Evolutionary conservation across 1,139 yeast species (phyloP).

Genomic region (Arxiozyma telluris): DNA sequence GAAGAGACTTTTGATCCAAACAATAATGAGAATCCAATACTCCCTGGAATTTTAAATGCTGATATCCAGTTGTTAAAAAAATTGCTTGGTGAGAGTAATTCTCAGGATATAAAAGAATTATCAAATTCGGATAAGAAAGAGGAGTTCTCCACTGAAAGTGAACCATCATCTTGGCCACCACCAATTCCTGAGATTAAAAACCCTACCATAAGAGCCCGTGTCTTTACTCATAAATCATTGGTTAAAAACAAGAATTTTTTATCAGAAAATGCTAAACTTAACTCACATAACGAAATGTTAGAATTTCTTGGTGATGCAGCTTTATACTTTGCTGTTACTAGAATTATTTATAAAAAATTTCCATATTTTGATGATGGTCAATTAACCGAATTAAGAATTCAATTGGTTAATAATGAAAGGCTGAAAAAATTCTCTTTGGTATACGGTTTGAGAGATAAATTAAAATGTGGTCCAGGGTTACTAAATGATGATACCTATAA

Average conservation of each 20-base stretch:
- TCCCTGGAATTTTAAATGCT: conserved; percentile 13
- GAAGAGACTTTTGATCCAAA: conserved; percentile 27
- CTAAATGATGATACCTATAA: conserved; percentile 5
- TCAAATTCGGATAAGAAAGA: conserved; percentile 4
- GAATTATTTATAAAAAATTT: conserved; percentile 54
- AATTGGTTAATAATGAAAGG: conserved; percentile 64
- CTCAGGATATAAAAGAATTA: conserved; percentile 5
- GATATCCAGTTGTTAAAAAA: conserved; percentile 20
- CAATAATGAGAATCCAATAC: conserved; percentile 17
- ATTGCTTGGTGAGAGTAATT: conserved; percentile 16
- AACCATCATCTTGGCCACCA: conserved; percentile 41
- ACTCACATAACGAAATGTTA: conserved; percentile 75
- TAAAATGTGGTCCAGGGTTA: conserved; percentile 37
- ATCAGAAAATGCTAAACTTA: conserved; percentile 47
- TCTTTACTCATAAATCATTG: conserved; percentile 74
- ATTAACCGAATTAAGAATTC: conserved; percentile 61
- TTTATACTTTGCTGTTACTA: conserved; percentile 62
- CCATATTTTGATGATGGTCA: conserved; percentile 78
- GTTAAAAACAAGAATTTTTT: conserved; percentile 52
- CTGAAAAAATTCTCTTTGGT: conserved; percentile 60
- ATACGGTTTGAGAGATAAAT: conserved; percentile 59
- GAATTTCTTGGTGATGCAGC: conserved; percentile 93
- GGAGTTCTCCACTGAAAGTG: conserved; percentile 8
- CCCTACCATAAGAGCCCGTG: conserved; percentile 52
- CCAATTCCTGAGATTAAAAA: conserved; percentile 59